Evolutionary conservation across 1,139 yeast species (phyloP).

Genomic region (Protomyces inouyei): DNA sequence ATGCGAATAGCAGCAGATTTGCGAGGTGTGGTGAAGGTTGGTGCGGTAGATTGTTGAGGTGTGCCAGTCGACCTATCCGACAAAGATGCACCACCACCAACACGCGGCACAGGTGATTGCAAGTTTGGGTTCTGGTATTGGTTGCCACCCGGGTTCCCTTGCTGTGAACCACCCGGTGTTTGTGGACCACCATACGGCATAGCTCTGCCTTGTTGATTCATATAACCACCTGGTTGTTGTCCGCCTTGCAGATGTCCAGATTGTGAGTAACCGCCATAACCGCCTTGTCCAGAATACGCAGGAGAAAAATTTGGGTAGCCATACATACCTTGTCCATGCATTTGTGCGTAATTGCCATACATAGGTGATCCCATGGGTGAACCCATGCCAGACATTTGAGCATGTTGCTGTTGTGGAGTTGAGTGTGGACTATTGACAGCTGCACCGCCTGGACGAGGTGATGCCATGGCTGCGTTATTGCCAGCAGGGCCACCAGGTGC

Average conservation of each 20-base stretch:
- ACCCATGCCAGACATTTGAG: background rate
- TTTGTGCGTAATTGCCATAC: constrained; percentile 9
- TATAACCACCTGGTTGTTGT: constrained; percentile 1
- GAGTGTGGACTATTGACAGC: constrained; percentile 5
- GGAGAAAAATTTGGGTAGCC: background rate
- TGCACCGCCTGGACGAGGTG: background rate
- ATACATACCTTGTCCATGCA: constrained; percentile 1
- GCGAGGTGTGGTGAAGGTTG: constrained; percentile 22
- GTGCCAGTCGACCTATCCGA: constrained; percentile 19
- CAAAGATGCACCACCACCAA: constrained; percentile 2
- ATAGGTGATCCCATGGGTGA: constrained; percentile 18
- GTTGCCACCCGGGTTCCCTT: constrained; percentile 6
- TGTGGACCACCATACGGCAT: constrained; percentile 15
- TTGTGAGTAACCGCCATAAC: constrained; percentile 7
- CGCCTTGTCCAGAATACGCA: background rate
- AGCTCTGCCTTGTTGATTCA: background rate
- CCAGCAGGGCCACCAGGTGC: background rate
- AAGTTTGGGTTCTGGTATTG: constrained; percentile 21
- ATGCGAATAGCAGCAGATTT: constrained; percentile 34
- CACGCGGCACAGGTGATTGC: constrained; percentile 3
- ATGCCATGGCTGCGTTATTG: background rate
- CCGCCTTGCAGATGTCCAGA: constrained; percentile 6
- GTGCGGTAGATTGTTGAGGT: background rate
- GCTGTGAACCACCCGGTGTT: background rate
- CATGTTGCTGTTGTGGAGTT: constrained; percentile 15